phyloP scores from a whole-genome alignment of 2,329 filamentous ascomycete species.

The Malbranchea cinnamomea region DNA sequence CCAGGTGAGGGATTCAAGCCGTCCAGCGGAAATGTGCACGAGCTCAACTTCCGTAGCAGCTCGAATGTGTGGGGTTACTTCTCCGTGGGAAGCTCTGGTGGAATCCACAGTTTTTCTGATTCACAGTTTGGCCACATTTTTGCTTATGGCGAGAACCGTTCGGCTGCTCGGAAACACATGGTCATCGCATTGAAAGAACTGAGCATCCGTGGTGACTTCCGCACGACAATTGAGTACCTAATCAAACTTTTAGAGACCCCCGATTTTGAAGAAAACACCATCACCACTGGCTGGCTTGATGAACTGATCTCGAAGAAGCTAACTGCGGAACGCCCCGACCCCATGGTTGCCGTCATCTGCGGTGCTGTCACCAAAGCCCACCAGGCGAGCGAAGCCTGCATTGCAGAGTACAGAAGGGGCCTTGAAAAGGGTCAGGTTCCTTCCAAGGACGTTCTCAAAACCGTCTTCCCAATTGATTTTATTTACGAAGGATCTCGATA shows the following conservation, averaged over 20 bases:
- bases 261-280: constrained; percentile 97
- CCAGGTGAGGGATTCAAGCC: constrained; percentile 99
- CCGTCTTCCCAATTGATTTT: constrained; percentile 93
- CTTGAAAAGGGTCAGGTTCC: constrained; percentile 96
- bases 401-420: constrained; percentile 72
- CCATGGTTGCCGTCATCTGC: constrained; percentile 84
- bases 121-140: constrained; percentile 99
- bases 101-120: constrained; percentile 98
- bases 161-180: constrained; percentile 97
- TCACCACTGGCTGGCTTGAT: constrained; percentile 96
- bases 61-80: constrained; percentile 99
- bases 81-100: constrained; percentile 89
- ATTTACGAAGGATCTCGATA: constrained; percentile 95
- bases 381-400: constrained; percentile 78
- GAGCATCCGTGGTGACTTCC: constrained; percentile 98
- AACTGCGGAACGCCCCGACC: constrained; percentile 87
- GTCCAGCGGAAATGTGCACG: constrained; percentile 96
- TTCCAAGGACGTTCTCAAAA: constrained; percentile 92
- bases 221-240: constrained; percentile 94
- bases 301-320: constrained; percentile 97
- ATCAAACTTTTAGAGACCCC: constrained; percentile 98
- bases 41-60: constrained; percentile 95
- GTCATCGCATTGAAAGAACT: constrained; percentile 95
- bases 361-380: constrained; percentile 93
- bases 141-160: constrained; percentile 93